phyloP scores from a whole-genome alignment of 441 rosid species.

The Gossypium schwendimanii region DNA sequence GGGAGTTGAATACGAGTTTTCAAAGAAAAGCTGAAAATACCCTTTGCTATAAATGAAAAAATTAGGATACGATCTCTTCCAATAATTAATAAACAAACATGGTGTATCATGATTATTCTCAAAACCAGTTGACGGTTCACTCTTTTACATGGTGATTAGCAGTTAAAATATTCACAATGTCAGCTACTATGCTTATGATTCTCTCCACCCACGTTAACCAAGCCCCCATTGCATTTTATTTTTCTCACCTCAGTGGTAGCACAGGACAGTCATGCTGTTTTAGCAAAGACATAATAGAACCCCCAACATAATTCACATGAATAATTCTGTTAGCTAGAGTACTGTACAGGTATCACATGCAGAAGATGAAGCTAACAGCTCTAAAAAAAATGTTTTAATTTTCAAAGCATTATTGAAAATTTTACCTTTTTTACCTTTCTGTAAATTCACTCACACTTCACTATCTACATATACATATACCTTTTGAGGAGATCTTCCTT shows the following conservation, averaged over 20 bases:
- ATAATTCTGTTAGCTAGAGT: background rate
- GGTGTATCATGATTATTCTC: too few species aligned
- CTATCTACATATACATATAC: background rate
- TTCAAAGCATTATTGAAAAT: background rate
- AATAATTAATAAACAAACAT: too few species aligned
- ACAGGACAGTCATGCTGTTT: background rate
- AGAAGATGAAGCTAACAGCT: background rate
- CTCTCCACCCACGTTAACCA: too few species aligned
- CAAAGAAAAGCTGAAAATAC: too few species aligned
- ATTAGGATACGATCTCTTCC: too few species aligned
- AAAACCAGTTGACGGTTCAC: too few species aligned
- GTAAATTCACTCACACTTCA: background rate
- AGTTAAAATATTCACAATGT: too few species aligned
- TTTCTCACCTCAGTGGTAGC: background rate
- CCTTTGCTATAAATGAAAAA: too few species aligned
- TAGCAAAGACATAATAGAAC: background rate
- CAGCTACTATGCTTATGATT: too few species aligned
- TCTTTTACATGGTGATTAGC: too few species aligned
- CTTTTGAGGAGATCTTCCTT: background rate
- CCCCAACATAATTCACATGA: background rate
- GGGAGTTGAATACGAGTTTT: too few species aligned
- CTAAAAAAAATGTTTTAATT: background rate
- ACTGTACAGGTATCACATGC: background rate
- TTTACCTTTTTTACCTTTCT: background rate
- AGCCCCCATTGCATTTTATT: too few species aligned